A percentile compares a stretch with the other conserved stretches of the same genome.
Conservation (phyloP, 2,329 filamentous ascomycete genomes). For the Tricladium varicosporioides region DNA sequence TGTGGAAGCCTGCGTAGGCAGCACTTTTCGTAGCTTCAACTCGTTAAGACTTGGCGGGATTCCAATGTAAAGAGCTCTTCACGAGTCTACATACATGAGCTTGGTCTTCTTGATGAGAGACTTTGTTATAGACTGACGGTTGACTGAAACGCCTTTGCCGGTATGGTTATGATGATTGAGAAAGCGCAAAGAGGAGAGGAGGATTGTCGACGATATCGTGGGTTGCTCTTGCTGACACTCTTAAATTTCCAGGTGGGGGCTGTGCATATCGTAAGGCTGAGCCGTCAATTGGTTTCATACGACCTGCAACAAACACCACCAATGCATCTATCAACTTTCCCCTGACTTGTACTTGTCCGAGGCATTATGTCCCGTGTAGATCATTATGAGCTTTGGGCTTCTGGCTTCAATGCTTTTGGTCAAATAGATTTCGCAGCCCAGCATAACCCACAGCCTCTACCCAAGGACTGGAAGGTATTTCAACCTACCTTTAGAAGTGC, state of each 20-base stretch:
- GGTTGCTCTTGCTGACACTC: neutral
- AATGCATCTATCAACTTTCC: no score
- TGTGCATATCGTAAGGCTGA: conserved; percentile 12
- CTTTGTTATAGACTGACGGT: neutral
- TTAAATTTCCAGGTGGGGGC: conserved; percentile 8
- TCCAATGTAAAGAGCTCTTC: neutral
- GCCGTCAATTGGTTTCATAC: neutral
- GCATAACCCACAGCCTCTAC: neutral
- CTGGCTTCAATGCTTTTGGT: conserved; percentile 58
- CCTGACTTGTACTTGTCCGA: no score
- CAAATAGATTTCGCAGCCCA: conserved; percentile 45
- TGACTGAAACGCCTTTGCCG: neutral
- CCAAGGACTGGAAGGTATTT: neutral
- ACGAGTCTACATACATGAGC: neutral
- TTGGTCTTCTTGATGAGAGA: neutral
- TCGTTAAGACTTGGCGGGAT: conserved; percentile 2
- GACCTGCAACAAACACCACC: neutral
- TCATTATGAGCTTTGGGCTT: conserved; percentile 43
- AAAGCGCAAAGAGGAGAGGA: neutral
- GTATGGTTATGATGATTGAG: neutral
- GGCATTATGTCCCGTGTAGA: neutral
- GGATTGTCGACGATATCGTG: neutral
- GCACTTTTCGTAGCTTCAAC: conserved; percentile 11
- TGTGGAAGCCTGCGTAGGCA: conserved; percentile 29
- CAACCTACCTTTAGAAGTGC: neutral